These are phyloP conservation scores for Neocallimastix lanati DNA, from an alignment of 192 early-diverging fungal genomes.

Conservation along the genomic window DNA sequence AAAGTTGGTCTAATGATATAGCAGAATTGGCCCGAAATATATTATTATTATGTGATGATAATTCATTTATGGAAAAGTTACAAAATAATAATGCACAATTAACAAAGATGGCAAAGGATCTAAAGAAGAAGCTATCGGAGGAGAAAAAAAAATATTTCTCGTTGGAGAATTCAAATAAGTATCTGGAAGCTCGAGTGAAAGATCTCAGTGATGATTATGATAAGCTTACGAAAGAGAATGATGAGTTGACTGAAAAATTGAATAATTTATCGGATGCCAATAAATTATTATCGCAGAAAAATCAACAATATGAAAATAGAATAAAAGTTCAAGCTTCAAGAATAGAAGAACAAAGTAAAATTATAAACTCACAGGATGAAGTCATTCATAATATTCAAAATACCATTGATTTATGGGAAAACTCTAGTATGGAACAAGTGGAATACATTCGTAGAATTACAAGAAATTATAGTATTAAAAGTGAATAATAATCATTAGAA, in stretches of 20 bases:
- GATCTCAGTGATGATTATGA: neutral
- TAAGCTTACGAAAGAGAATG: neutral
- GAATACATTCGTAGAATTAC: neutral
- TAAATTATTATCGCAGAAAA: neutral
- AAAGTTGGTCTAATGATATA: neutral
- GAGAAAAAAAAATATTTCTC: neutral
- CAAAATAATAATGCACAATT: neutral
- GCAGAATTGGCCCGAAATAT: neutral
- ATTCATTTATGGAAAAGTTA: neutral
- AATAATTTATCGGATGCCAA: neutral
- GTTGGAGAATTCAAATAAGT: neutral
- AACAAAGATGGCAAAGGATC: neutral
- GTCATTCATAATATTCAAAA: neutral
- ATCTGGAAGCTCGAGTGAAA: neutral
- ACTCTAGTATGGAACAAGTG: neutral
- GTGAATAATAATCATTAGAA: too few species aligned
- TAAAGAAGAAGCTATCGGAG: neutral
- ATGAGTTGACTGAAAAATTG: neutral
- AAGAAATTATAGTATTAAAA: neutral
- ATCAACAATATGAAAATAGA: neutral
- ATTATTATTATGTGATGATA: neutral
- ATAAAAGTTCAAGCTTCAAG: neutral
- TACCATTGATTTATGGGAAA: neutral
- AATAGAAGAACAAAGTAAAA: neutral
- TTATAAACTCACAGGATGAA: neutral